Base-by-base conservation (phyloP, 306 rosid genomes). In the Prunus salicina region DNA sequence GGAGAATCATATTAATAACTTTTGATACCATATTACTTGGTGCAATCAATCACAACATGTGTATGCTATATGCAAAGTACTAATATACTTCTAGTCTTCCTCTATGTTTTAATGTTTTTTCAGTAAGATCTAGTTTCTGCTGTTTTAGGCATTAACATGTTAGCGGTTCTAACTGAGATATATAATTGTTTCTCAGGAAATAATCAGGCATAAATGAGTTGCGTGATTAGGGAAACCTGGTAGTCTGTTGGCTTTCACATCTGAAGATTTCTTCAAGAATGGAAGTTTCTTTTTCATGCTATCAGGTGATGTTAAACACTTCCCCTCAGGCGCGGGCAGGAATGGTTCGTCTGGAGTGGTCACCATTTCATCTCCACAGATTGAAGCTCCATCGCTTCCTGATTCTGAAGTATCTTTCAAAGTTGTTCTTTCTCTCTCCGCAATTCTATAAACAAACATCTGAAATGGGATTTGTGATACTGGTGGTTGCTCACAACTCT, bases 381-480 rank as follows among this genome's bases (percentile, higher is more conserved):
- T 78, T 46, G 98, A 94, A 82, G 91, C 81, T 13, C 78, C 87
- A 25, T 92, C 97, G 22, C 96, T 90, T 81, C 88, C 96, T 28
- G 93, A 88, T 81, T 90, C 98, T 7, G 97, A 90, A 64, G 75
- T 85, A 6, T 95, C 97, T 82, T 79, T 90, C 19, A 56, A 22
- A 76, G 65, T 13, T 41, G 47, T 55, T 80, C 76, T 92, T 79
- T 88, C 89, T 30, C 78, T 82, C 79, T 92, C 98, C 3, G 70
- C 72, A 67, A 86, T 80, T 77, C 85, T 81, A 67, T 87, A 95
- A 34, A 87, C 85, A 83, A 90, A 87, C 91, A 92, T 90, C 77
- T 95, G 96, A 84, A 89, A 92, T 71, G 98, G 97, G 75, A 90
- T 84, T 69, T 81, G 87, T 8, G 87, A 80, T 69, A 90, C 47